A percentile compares a stretch with the other conserved stretches of the same genome.
These are phyloP conservation scores for Coemansia sp. DNA, from an alignment of 192 early-diverging fungal species.

Conservation along the genomic window DNA sequence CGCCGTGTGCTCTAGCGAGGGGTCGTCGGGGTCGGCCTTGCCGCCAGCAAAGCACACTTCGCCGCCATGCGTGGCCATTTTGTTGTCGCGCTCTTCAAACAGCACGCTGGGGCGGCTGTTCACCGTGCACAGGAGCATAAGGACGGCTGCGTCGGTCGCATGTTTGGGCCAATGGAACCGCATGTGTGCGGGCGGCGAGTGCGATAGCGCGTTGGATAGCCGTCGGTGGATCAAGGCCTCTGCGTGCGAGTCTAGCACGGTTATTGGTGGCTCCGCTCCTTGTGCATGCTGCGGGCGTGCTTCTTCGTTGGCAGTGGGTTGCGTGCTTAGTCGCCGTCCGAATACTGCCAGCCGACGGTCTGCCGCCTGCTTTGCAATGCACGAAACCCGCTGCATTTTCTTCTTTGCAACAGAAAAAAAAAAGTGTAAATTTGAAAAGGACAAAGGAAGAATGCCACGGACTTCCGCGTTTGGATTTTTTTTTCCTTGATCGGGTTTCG, in stretches of 20 bases:
- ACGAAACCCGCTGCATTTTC: background rate
- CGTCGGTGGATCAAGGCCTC: constrained; percentile 19
- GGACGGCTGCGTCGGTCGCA: constrained; percentile 30
- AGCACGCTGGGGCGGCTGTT: constrained; percentile 64
- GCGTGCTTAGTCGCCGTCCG: background rate
- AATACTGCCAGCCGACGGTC: background rate
- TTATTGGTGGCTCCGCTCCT: constrained; percentile 11
- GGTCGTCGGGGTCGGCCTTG: constrained; percentile 64
- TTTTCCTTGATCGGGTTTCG: background rate
- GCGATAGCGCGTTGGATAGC: constrained; percentile 6
- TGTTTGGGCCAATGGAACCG: constrained; percentile 11
- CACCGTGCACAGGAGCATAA: constrained; percentile 62
- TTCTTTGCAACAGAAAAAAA: background rate
- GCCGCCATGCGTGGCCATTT: constrained; percentile 70
- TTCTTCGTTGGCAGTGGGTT: background rate
- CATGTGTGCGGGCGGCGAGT: constrained; percentile 6
- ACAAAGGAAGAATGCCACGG: background rate
- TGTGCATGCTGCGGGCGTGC: background rate
- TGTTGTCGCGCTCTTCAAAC: constrained; percentile 70
- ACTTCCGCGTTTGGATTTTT: background rate
- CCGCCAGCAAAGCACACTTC: constrained; percentile 82
- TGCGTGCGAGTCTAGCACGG: constrained; percentile 9
- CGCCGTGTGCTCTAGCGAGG: constrained; percentile 59
- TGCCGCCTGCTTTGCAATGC: background rate
- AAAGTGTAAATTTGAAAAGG: background rate